Conservation (phyloP, 2,329 filamentous ascomycete genomes). For the Hawksworthiomyces lignivorus region DNA sequence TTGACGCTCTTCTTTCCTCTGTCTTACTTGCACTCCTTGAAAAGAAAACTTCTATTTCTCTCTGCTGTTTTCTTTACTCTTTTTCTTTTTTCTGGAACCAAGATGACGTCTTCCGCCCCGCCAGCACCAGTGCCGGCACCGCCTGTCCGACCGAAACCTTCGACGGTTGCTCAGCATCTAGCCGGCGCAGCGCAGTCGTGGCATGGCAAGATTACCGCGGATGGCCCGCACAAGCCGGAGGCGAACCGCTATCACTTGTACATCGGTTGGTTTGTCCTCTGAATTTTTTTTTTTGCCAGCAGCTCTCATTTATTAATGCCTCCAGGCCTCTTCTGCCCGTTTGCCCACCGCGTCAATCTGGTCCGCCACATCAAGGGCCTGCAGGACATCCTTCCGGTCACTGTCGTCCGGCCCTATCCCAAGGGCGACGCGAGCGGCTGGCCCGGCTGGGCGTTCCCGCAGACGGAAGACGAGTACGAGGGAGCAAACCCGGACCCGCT, state of each 20-base stretch:
- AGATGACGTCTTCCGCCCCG: too few relatives aligned
- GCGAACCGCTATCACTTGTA: constrained; percentile 21
- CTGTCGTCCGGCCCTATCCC: constrained; percentile 57
- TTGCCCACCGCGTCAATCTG: constrained; percentile 53
- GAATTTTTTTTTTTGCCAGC: not conserved
- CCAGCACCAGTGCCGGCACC: too few relatives aligned
- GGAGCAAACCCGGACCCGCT: constrained; percentile 53
- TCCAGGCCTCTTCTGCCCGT: constrained; percentile 55
- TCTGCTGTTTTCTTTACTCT: too few relatives aligned
- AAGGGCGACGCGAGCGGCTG: constrained; percentile 57
- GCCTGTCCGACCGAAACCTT: constrained; percentile 8
- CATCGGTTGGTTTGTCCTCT: constrained; percentile 16
- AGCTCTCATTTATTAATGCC: not conserved
- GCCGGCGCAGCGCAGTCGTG: constrained; percentile 18
- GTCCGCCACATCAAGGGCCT: constrained; percentile 51
- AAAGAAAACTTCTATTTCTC: too few relatives aligned
- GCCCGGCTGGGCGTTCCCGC: constrained; percentile 55
- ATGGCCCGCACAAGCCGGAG: constrained; percentile 19
- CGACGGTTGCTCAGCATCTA: constrained; percentile 15
- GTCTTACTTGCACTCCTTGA: too few relatives aligned
- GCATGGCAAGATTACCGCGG: constrained; percentile 20
- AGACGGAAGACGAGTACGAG: constrained; percentile 43
- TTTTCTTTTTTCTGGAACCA: too few relatives aligned
- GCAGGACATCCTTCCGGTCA: constrained; percentile 43
- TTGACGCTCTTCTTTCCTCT: too few relatives aligned